A percentile compares a stretch with the other conserved stretches of the same genome.
Conservation (phyloP, 768 basidiomycete genomes). For the Sarcodon sp. region DNA sequence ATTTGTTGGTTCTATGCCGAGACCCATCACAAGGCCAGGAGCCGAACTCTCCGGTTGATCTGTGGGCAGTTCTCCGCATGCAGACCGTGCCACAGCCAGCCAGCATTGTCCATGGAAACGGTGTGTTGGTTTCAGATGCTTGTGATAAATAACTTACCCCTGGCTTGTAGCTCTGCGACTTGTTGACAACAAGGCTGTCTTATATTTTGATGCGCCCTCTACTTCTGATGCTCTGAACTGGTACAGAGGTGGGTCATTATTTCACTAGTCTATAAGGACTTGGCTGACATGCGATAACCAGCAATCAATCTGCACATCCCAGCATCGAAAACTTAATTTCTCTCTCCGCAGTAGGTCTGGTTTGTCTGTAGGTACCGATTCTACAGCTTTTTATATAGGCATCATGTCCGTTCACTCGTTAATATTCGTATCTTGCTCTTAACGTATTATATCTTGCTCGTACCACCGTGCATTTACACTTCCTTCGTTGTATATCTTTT, state of each 20-base stretch:
- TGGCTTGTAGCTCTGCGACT: constrained; percentile 54
- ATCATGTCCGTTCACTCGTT: no score
- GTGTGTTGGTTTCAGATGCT: constrained; percentile 22
- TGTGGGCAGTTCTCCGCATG: constrained; percentile 97
- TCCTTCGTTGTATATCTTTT: no score
- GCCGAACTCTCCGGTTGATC: constrained; percentile 60
- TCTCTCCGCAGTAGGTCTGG: background rate
- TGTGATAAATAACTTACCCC: background rate
- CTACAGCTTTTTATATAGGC: no score
- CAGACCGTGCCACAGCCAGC: constrained; percentile 86
- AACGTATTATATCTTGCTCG: no score
- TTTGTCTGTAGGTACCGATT: no score
- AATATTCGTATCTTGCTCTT: no score
- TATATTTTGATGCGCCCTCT: constrained; percentile 80
- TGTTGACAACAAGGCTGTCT: constrained; percentile 85
- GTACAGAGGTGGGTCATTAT: constrained; percentile 59
- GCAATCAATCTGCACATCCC: constrained; percentile 88
- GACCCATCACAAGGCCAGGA: constrained; percentile 78
- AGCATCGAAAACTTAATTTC: constrained; percentile 54
- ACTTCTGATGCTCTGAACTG: constrained; percentile 80
- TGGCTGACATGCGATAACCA: constrained; percentile 14
- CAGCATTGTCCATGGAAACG: constrained; percentile 80
- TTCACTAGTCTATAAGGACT: constrained; percentile 1
- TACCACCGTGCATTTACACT: no score
- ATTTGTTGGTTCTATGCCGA: constrained; percentile 83